Conservation (phyloP, 306 rosid species). For the Quercus glauca region DNA sequence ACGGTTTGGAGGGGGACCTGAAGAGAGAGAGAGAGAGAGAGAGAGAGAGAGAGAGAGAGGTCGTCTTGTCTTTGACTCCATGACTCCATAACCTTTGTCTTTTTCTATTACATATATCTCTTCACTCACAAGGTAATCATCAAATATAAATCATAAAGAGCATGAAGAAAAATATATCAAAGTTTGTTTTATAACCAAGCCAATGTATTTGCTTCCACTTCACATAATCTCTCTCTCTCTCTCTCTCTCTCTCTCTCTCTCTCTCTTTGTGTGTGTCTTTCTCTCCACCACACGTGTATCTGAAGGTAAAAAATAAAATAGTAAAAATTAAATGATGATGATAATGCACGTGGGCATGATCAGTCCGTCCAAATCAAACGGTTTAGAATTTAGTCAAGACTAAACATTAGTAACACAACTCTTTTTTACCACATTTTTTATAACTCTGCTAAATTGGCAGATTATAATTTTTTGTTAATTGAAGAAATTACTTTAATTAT, state of each 20-base stretch:
- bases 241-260: slow-evolving; percentile 18
- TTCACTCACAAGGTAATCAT: slow-evolving; percentile 69
- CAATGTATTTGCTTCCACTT: slow-evolving; percentile 80
- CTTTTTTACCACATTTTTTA: too few relatives aligned
- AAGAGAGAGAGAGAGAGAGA: slow-evolving; percentile 8
- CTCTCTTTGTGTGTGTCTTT: not conserved
- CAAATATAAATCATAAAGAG: slow-evolving; percentile 14
- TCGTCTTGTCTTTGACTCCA: slow-evolving; percentile 92
- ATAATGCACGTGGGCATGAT: slow-evolving; percentile 17
- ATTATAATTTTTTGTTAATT: too few relatives aligned
- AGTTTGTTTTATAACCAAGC: slow-evolving; percentile 61
- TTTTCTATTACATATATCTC: slow-evolving; percentile 36
- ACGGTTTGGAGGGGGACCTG: slow-evolving; percentile 95
- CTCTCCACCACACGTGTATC: slow-evolving; percentile 51
- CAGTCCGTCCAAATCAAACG: slow-evolving; percentile 14
- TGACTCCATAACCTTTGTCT: slow-evolving; percentile 50
- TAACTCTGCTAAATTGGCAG: too few relatives aligned
- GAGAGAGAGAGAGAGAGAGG: slow-evolving; percentile 33
- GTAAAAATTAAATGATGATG: slow-evolving; percentile 17
- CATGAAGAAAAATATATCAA: slow-evolving; percentile 9
- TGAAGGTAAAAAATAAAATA: slow-evolving; percentile 42
- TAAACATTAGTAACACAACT: too few relatives aligned
- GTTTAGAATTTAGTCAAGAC: not conserved
- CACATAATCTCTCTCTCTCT: slow-evolving; percentile 62
- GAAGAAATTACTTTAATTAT: too few relatives aligned